Base-by-base conservation (phyloP, 2,329 filamentous ascomycete species). In the Fusarium sp. region DNA sequence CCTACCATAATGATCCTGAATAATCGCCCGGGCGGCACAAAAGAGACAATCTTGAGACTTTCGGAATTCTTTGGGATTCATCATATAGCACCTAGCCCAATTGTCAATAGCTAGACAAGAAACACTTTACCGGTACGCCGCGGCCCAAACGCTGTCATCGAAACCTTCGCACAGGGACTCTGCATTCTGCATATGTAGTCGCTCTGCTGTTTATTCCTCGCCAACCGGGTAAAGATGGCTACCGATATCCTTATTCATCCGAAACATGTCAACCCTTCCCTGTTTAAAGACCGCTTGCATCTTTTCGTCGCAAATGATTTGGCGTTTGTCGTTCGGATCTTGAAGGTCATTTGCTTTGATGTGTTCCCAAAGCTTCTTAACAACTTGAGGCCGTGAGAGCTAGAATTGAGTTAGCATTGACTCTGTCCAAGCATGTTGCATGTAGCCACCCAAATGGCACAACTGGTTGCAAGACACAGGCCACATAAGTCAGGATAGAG, bases 231-330 rank as follows among this genome's bases (percentile, higher is more conserved):
- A 98, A 42, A 98, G 86, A 79, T 98, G 95, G 80, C 92, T 91
- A 71, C 93, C 94, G 16, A 98, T 90, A 22, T 97, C 90, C 86
- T 98, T 98, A 86, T 97, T 98, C 95, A 99, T 98, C 75, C 94
- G 95, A 83, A 99, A 99, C 96, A 99, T 99, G 83, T 98, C 94
- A 55, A 99, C 93, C 78, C 90, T 93, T 78, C 95, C 90, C 78
- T 93, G 89, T 82, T 97, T 97, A 85, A 99, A 99, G 13, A 99
- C 93, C 12, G 93, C 92, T 68, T 93, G 91, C 92, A 99, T 92
- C 75, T 90, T 91, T 30, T 97, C 94, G 82, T 99, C 96, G 83
- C 96, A 99, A 33, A 90, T 86, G 72, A 99, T 99, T 76, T 97
- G 94, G 28, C 96, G 93, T 82, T 95, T 95, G 84, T 99, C 95